Evolutionary conservation across 306 rosid species (phyloP).

Genomic region (Prunus mira): DNA sequence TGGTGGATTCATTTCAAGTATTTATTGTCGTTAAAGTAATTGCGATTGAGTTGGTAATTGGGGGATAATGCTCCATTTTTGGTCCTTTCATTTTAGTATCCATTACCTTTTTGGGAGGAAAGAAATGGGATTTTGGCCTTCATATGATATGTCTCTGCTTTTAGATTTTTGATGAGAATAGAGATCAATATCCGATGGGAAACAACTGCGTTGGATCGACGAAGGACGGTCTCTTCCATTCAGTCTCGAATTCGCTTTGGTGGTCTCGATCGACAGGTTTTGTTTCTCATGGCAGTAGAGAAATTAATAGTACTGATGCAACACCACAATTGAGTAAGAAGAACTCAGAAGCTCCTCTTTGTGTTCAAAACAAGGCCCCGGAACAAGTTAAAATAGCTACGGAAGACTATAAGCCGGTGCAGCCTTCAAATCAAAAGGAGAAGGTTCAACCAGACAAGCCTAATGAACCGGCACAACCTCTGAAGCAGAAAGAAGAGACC

Average conservation of each 20-base stretch:
- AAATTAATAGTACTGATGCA: not conserved
- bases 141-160: conserved; percentile 6
- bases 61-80: not conserved
- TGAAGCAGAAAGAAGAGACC: conserved; percentile 1
- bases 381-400: conserved; percentile 39
- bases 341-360: not conserved
- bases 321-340: conserved; percentile 6
- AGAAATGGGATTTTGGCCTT: conserved; percentile 1
- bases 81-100: not conserved
- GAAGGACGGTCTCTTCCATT: conserved; percentile 23
- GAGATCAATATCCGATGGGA: conserved; percentile 54
- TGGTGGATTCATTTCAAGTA: not conserved
- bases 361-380: conserved; percentile 50
- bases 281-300: conserved; percentile 6
- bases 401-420: conserved; percentile 29
- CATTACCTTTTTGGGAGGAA: conserved; percentile 4
- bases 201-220: conserved; percentile 65
- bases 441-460: conserved; percentile 14
- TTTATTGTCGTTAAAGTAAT: not conserved
- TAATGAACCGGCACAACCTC: not conserved
- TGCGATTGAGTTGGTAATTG: conserved; percentile 6
- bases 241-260: conserved; percentile 39
- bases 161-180: conserved; percentile 5
- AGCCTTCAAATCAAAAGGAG: not conserved
- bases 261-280: conserved; percentile 35